Evolutionary conservation across 805 yeast species (phyloP), one percentile per base, ranked within the genome.

Genomic region (Hanseniaspora taiwanica): DNA sequence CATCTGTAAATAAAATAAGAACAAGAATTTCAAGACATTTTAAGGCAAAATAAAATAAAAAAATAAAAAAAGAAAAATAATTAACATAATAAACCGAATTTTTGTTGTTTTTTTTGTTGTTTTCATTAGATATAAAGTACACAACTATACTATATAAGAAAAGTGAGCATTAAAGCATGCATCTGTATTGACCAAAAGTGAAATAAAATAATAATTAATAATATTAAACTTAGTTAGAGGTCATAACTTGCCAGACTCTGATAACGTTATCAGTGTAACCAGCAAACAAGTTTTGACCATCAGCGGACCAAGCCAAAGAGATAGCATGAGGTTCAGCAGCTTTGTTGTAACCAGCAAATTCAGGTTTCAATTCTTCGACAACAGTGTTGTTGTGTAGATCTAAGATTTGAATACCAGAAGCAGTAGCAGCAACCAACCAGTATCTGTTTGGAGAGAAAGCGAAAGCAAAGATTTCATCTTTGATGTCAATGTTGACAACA

Each of bases 211-310:
- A 32, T 21, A 38, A 35, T 38, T 36, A 42, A 25, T 40, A 45
- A 21, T 37, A 33, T 33, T 19, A 33, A 27, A 27, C 45, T 55
- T 59, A 59, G 59, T 58, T 55, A 46, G 60, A 53, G 72, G 93
- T 84, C 97, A 91, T 91, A 62, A 91, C 96, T 81, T 91, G 97
- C 98, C 98, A 91, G 71, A 91, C 99, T 76, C 99, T 89, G 78
- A 91, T 89, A 67, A 82, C 78, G 78, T 84, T 84, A 74, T 91
- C 99, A 64, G 96, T 87, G 96, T 91, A 91, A 78, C 99, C 99
- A 61, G 97, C 95, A 68, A 85, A 91, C 72, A 91, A 78, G 81
- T 81, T 85, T 78, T 89, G 97, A 69, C 98, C 98, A 62, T 91
- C 98, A 70, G 95, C 89, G 61, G 97, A 87, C 99, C 99, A 91